These are phyloP conservation scores for Parasitella parasitica DNA, from an alignment of 371 early-diverging fungal genomes.

Conservation along the genomic window DNA sequence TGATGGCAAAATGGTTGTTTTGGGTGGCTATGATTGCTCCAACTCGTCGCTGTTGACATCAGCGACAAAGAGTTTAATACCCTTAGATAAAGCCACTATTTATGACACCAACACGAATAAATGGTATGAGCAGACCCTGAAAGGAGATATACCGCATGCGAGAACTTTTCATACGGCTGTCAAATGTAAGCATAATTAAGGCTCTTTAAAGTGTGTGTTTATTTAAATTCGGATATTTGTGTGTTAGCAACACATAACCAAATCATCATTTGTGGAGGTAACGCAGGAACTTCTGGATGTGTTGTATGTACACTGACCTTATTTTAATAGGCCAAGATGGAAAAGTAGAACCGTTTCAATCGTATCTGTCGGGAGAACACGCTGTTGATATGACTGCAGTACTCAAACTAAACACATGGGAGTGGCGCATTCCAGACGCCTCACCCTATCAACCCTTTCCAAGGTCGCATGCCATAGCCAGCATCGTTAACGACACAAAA, in stretches of 20 bases:
- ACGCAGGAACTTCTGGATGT: not conserved
- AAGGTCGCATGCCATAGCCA: constrained; percentile 29
- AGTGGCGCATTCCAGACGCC: constrained; percentile 26
- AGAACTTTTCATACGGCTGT: constrained; percentile 37
- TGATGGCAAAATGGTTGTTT: constrained; percentile 27
- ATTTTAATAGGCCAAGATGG: constrained; percentile 25
- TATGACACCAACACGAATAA: constrained; percentile 12
- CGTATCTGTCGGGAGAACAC: constrained; percentile 20
- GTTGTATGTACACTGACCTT: not conserved
- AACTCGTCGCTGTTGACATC: not conserved
- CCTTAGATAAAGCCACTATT: constrained; percentile 18
- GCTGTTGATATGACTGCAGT: constrained; percentile 24
- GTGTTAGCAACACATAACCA: constrained; percentile 18
- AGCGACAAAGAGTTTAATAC: constrained; percentile 1
- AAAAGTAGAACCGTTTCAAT: constrained; percentile 30
- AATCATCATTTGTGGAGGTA: constrained; percentile 32
- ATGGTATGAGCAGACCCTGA: constrained; percentile 24
- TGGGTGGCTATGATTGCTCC: constrained; percentile 32
- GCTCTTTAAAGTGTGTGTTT: too few species aligned
- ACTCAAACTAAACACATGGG: constrained; percentile 24
- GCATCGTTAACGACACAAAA: constrained; percentile 25
- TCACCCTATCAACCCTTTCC: constrained; percentile 36
- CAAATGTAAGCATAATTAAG: constrained; percentile 16
- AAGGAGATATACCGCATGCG: constrained; percentile 21
- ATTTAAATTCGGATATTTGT: not conserved